phyloP scores from a whole-genome alignment of 192 early-diverging fungal genomes.

The Podochytrium sp. region DNA sequence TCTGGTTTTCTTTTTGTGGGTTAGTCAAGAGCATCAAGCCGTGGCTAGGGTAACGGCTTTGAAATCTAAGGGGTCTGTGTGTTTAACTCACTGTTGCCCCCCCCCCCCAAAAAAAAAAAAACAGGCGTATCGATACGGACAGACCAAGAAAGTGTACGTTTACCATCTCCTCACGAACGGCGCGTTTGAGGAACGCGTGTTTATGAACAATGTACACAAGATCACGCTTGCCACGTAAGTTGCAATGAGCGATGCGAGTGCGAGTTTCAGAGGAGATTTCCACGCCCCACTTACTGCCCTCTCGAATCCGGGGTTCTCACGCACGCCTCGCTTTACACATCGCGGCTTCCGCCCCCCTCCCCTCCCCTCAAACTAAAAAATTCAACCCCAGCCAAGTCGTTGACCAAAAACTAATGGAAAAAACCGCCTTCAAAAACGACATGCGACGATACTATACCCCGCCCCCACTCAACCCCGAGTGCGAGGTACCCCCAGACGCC shows the following conservation, averaged over 20 bases:
- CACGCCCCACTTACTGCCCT: no score
- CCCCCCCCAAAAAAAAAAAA: not conserved
- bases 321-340: no score
- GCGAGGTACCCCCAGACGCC: constrained; percentile 16
- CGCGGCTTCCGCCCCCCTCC: not conserved
- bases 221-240: constrained; percentile 61
- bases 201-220: constrained; percentile 75
- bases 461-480: constrained; percentile 35
- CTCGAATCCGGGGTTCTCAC: no score
- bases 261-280: no score
- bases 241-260: not conserved
- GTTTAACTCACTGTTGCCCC: not conserved
- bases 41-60: constrained; percentile 61
- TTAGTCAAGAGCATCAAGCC: constrained; percentile 43
- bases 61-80: not conserved
- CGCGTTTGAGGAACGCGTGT: constrained; percentile 54
- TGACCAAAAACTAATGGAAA: constrained; percentile 61
- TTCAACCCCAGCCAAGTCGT: constrained; percentile 52
- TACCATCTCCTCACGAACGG: constrained; percentile 51
- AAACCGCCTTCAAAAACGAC: constrained; percentile 42
- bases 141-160: constrained; percentile 45
- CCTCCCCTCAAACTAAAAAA: not conserved
- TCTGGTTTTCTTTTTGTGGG: not conserved
- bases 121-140: constrained; percentile 50
- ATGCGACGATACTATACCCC: constrained; percentile 57